Percentiles rank a stretch among this genome's conserved stretches.
Evolutionary conservation across 2,329 filamentous ascomycete genomes (phyloP).

Genomic region (Calonectria pteridis): DNA sequence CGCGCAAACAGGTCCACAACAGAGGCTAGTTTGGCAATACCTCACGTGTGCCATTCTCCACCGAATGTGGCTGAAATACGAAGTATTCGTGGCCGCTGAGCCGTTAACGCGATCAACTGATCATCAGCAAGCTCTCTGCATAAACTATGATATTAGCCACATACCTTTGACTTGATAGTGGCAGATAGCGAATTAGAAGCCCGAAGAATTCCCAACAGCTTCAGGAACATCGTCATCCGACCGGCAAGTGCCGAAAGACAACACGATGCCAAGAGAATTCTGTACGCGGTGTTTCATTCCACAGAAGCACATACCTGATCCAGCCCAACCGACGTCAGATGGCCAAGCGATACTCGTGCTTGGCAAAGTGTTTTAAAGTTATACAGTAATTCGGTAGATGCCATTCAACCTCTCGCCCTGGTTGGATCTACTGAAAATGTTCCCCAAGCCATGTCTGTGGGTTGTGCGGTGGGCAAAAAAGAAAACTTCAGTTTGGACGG

Average conservation of each 20-base stretch:
- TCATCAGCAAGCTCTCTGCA: neutral
- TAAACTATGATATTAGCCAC: neutral
- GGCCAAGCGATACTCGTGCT: neutral
- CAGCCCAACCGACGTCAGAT: neutral
- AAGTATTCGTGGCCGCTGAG: neutral
- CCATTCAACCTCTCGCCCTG: neutral
- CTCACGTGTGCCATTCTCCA: neutral
- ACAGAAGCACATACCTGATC: neutral
- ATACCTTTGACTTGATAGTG: neutral
- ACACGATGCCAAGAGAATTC: neutral
- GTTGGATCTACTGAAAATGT: neutral
- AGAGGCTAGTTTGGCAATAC: neutral
- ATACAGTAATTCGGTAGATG: neutral
- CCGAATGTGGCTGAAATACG: neutral
- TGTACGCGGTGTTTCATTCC: neutral
- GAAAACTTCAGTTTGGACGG: neutral
- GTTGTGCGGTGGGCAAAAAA: neutral
- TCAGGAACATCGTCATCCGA: neutral
- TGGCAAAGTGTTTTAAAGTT: neutral
- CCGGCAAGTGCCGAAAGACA: neutral
- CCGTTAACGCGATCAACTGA: neutral
- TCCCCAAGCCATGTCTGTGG: no score
- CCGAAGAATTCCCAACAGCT: neutral
- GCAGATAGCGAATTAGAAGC: no score
- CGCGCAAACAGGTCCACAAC: neutral